Evolutionary conservation across 768 basidiomycete genomes (phyloP).

Genomic region (Lentinula raphanica): DNA sequence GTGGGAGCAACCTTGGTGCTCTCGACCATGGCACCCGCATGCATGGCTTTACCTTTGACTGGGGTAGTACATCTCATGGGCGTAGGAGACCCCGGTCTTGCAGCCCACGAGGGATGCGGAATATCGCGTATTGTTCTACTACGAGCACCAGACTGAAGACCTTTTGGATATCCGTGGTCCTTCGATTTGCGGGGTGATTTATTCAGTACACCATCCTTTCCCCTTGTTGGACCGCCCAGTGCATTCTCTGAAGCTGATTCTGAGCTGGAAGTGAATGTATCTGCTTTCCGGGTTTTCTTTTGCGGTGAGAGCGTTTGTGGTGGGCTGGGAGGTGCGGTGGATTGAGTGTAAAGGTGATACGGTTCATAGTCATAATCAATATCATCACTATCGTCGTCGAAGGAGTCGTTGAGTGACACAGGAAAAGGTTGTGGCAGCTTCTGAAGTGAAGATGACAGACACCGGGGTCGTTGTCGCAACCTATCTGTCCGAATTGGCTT

Average conservation of each 20-base stretch:
- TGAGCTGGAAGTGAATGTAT: neutral
- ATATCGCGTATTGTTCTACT: conserved; percentile 3
- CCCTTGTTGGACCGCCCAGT: neutral
- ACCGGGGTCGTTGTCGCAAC: too few relatives aligned
- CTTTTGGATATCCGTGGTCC: neutral
- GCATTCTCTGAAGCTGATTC: neutral
- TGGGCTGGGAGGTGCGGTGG: neutral
- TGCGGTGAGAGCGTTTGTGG: conserved; percentile 3
- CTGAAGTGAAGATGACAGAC: neutral
- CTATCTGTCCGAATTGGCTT: neutral
- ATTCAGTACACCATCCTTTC: neutral
- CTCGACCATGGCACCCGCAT: neutral
- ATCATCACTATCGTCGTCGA: conserved; percentile 1
- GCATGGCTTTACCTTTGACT: too few relatives aligned
- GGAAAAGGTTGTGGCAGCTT: neutral
- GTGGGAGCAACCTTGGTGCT: neutral
- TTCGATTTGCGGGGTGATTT: conserved; percentile 1
- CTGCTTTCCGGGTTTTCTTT: neutral
- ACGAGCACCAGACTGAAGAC: neutral
- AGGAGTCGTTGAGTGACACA: neutral
- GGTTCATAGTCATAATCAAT: neutral
- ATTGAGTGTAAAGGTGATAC: neutral
- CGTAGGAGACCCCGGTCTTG: neutral
- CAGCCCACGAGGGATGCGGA: conserved; percentile 4
- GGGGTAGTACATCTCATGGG: neutral